These are phyloP conservation scores for Pichia thaimueangensis DNA, from an alignment of 805 yeast species.

Conservation along the genomic window DNA sequence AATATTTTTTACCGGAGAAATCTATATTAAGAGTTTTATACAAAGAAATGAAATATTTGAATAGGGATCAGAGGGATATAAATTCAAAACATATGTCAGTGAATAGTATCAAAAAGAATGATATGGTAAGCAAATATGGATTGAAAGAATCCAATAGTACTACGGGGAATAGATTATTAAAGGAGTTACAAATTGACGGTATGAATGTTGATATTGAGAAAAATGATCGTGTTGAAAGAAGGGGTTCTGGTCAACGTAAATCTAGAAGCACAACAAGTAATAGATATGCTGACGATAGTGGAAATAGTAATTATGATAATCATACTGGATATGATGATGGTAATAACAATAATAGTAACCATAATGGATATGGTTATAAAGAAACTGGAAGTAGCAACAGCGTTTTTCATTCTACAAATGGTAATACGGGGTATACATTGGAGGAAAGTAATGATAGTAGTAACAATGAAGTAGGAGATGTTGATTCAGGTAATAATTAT, in stretches of 20 bases:
- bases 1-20: constrained; percentile 14
- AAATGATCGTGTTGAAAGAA: constrained; percentile 5
- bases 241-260: constrained; percentile 4
- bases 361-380: background rate
- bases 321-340: background rate
- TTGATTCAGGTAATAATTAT: background rate
- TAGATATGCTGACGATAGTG: background rate
- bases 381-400: too few species aligned
- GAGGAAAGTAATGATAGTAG: background rate
- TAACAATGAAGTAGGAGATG: background rate
- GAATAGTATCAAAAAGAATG: constrained; percentile 4
- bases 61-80: constrained; percentile 3
- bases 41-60: constrained; percentile 8
- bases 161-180: constrained; percentile 6
- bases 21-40: constrained; percentile 10
- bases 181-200: constrained; percentile 13
- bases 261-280: background rate
- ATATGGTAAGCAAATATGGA: constrained; percentile 11
- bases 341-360: background rate
- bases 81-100: background rate
- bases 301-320: background rate
- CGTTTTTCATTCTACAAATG: too few species aligned
- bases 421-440: too few species aligned
- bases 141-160: constrained; percentile 2
- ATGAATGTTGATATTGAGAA: constrained; percentile 8